Evolutionary conservation across 495 filamentous ascomycete species (phyloP).

Genomic region (Cercophora scortea): DNA sequence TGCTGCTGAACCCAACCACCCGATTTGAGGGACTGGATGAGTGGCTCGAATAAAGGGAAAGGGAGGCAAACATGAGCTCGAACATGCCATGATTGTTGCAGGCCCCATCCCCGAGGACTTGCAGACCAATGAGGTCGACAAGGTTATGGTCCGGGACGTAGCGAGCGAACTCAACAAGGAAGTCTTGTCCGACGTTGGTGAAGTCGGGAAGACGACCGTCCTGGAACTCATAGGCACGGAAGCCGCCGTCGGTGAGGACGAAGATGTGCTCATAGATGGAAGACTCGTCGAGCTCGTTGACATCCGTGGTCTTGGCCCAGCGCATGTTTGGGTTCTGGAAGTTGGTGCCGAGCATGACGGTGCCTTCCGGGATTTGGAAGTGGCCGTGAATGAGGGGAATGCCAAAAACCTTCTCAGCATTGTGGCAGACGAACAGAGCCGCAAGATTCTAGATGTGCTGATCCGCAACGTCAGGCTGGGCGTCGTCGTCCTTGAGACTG

Average conservation of each 20-base stretch:
- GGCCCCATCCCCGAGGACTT: not conserved
- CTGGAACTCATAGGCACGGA: not conserved
- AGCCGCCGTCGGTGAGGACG: not conserved
- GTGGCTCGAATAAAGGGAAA: not conserved
- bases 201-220: not conserved
- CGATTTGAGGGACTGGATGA: constrained; percentile 15
- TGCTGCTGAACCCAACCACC: constrained; percentile 27
- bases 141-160: not conserved
- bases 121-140: not conserved
- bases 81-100: not conserved
- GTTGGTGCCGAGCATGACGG: not conserved
- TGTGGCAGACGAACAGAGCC: constrained; percentile 1
- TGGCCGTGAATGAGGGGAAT: not conserved
- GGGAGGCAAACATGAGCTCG: constrained; percentile 1
- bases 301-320: not conserved
- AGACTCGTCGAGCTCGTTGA: not conserved
- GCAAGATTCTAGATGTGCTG: too few relatives aligned
- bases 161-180: not conserved
- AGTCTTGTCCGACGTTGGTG: not conserved
- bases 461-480: too few relatives aligned
- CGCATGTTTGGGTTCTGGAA: not conserved
- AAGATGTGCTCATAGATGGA: not conserved
- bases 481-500: too few relatives aligned
- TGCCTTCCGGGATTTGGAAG: not conserved
- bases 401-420: not conserved